A percentile compares a stretch with the other conserved stretches of the same genome.
These are phyloP conservation scores for Catenaria anguillulae DNA, from an alignment of 371 early-diverging fungal genomes.

Conservation along the genomic window DNA sequence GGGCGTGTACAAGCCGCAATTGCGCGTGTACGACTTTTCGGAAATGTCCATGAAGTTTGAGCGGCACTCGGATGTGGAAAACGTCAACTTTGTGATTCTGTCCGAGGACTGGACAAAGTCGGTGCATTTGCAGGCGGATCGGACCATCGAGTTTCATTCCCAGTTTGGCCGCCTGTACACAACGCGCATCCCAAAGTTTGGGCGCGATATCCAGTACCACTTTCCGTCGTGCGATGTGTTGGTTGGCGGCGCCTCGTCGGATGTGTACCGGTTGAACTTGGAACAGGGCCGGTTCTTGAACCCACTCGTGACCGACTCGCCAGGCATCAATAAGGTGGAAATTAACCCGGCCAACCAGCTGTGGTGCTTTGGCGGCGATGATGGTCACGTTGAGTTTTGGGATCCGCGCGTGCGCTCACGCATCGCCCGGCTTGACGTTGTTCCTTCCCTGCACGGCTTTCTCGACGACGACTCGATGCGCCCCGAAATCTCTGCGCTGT, in stretches of 20 bases:
- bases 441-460: conserved; percentile 27
- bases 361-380: conserved; percentile 74
- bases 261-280: conserved; percentile 86
- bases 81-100: conserved; percentile 75
- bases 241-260: conserved; percentile 60
- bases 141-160: conserved; percentile 92
- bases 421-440: conserved; percentile 43
- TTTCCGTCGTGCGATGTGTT: conserved; percentile 81
- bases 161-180: conserved; percentile 90
- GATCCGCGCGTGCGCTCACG: conserved; percentile 66
- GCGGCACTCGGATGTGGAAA: conserved; percentile 89
- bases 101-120: conserved; percentile 97
- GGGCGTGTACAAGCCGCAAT: conserved; percentile 95
- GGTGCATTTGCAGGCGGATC: conserved; percentile 80
- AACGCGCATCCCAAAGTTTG: conserved; percentile 92
- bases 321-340: conserved; percentile 55
- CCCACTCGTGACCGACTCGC: conserved; percentile 55
- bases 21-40: conserved; percentile 83
- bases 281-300: conserved; percentile 90
- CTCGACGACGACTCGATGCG: neutral
- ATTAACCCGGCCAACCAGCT: conserved; percentile 88
- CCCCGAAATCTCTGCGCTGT: conserved; percentile 51
- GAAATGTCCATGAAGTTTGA: conserved; percentile 96
- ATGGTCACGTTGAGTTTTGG: conserved; percentile 87
- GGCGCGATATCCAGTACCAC: conserved; percentile 84